phyloP scores from a whole-genome alignment of 441 rosid genomes.

The Gossypium schwendimanii region DNA sequence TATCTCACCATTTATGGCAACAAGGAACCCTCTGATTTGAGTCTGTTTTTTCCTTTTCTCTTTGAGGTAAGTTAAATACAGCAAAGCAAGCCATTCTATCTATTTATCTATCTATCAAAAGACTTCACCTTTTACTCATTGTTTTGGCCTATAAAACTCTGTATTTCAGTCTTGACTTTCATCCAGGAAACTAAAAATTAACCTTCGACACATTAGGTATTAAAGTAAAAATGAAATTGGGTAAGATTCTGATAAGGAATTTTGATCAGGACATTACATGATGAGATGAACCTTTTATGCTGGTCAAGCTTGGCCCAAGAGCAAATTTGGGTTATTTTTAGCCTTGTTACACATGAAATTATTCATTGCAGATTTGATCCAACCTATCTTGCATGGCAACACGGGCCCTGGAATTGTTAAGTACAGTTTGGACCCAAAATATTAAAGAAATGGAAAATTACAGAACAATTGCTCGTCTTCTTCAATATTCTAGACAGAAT shows the following conservation, averaged over 20 bases:
- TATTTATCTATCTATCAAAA: too few relatives aligned
- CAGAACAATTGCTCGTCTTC: slow-evolving; percentile 7
- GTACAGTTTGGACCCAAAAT: not conserved
- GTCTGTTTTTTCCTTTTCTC: too few relatives aligned
- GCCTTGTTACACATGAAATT: not conserved
- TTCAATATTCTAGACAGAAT: slow-evolving; percentile 12
- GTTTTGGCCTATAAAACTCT: too few relatives aligned
- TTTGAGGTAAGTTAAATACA: too few relatives aligned
- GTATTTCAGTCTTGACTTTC: too few relatives aligned
- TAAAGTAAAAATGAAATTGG: not conserved
- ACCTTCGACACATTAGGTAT: not conserved
- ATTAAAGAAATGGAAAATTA: not conserved
- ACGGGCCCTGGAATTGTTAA: not conserved
- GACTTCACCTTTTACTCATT: too few relatives aligned
- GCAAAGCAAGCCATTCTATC: too few relatives aligned
- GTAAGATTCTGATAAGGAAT: not conserved
- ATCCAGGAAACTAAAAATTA: not conserved
- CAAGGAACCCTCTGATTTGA: too few relatives aligned
- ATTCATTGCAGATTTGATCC: not conserved
- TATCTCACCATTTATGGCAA: too few relatives aligned
- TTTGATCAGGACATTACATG: not conserved
- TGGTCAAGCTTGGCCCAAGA: not conserved
- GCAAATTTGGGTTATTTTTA: not conserved
- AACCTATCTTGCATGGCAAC: not conserved
- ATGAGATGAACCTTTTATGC: not conserved